Evolutionary conservation across 148 eudicot genomes (phyloP), one percentile per base, ranked within the genome.

Genomic region (Nepenthes mirabilis): DNA sequence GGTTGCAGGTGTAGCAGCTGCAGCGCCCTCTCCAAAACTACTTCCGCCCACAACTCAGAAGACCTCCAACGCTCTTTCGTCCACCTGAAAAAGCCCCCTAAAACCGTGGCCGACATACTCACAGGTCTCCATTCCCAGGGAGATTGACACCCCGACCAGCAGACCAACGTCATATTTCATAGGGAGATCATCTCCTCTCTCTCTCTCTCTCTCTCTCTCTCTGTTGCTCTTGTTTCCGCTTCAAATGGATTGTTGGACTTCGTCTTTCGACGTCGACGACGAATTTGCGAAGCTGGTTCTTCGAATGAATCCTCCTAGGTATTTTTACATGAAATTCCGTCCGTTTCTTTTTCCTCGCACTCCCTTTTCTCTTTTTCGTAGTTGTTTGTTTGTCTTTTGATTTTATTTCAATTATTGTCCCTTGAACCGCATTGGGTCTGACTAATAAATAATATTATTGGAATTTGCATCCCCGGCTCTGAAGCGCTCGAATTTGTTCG

Each of bases 281-380:
- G 97, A 90, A 78, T 87, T 84, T 57, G 82, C 82, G 71, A 90
- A 90, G 67, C 85, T 90, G 52, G 84, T 87, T n/a, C 50, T 79
- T 54, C 87, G 95, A 40, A 82, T 90, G 85, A 82, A 90, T 69
- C 97, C 97, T 37, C 91, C 96, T 23, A 83, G 87, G 94, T 83
- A 33, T 56, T 57, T 14, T 47, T 3, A 2, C 45, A 3, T 40
- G 6, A 40, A 40, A 40, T 4, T 40, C 8, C 45, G 8, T 40
- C 45, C 8, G 4, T 63, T 37, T 69, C 9, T 14, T 12, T 8
- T 14, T 6, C 4, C 37, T 43, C 37, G 43, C 1, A 11, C 23
- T 57, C 33, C 40, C 1, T 14, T 23, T 49, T 48, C 48, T 12
- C 35, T 50, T 55, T 33, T 33, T 6, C 33, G 34, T 33, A n/a